Conservation (phyloP, 1,284 basidiomycete species). For the Fomitopsis betulina region DNA sequence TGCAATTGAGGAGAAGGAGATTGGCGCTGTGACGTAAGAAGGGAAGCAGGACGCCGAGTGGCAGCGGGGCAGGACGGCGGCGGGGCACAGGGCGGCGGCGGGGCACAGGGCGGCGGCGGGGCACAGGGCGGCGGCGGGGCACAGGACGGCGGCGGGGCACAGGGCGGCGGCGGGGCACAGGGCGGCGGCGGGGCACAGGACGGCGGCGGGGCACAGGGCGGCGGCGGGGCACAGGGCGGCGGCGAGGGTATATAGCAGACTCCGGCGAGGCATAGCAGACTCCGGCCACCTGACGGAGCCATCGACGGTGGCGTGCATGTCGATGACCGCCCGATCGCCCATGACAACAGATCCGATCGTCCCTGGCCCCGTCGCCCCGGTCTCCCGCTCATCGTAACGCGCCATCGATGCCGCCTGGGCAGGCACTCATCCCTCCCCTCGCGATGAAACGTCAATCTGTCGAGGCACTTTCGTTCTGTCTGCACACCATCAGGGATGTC, state of each 20-base stretch:
- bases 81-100: not conserved
- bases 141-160: too few relatives aligned
- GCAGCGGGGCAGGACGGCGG: not conserved
- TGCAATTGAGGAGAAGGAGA: not conserved
- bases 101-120: not conserved
- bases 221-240: not conserved
- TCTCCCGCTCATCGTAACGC: not conserved
- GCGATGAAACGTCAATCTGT: not conserved
- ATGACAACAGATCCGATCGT: not conserved
- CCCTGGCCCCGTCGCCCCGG: not conserved
- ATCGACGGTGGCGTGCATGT: too few relatives aligned
- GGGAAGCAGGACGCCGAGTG: not conserved
- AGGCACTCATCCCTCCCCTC: not conserved
- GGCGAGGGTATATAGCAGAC: not conserved
- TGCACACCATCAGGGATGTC: not conserved
- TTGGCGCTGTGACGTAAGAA: not conserved
- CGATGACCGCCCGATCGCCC: not conserved
- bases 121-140: not conserved
- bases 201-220: too few relatives aligned
- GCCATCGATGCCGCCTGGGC: not conserved
- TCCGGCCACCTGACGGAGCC: not conserved
- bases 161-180: not conserved
- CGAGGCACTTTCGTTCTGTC: not conserved
- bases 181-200: too few relatives aligned
- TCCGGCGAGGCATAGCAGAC: not conserved